Evolutionary conservation across 352 stramenopile genomes (phyloP), one percentile per base, ranked within the genome.

Genomic region (Globisporangium takayamanum): DNA sequence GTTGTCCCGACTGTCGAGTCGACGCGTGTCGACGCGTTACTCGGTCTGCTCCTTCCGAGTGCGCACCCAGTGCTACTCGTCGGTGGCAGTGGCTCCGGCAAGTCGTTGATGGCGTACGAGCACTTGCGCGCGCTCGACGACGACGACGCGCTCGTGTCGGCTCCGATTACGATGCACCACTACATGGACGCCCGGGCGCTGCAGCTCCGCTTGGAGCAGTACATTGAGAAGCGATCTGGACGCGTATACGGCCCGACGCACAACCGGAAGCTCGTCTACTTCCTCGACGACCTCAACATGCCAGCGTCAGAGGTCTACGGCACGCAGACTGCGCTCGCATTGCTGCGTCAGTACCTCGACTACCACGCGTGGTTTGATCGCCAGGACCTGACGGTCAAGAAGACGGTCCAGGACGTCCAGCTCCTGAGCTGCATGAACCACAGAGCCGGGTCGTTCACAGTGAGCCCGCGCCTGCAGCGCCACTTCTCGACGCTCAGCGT

Each of bases 261-360:
- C 53, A 89, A 89, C 53, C 87, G 83, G 18, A 80, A 75, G 8
- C 68, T 97, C 0, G 67, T 97, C 12, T 96, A 95, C 54, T 97
- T 97, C 49, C 63, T 97, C 1, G 89, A 97, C 59, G 89, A 97
- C 54, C 55, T 97, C 15, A 97, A 97, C 60, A 94, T 97, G 85
- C 87, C 90, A 2, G 77, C 74, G 22, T 70, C 89, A 0, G 90
- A 97, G 57, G 64, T 76, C 37, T 97, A 96, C 59, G 90, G 89
- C 8, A 97, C 90, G 2, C 92, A 98, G 55, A 96, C 91, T 0
- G 75, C 91, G 0, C 76, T 97, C 7, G 89, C 88, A 0, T 67
- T 98, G 16, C 55, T 98, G 41, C 76, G 92, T 2, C 91, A 97
- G 64, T 94, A 87, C 62, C 94, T 97, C 72, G 92, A 98, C 58